Base-by-base conservation (phyloP, 108 stramenopile genomes). In the Stephanodiscus minutulus region DNA sequence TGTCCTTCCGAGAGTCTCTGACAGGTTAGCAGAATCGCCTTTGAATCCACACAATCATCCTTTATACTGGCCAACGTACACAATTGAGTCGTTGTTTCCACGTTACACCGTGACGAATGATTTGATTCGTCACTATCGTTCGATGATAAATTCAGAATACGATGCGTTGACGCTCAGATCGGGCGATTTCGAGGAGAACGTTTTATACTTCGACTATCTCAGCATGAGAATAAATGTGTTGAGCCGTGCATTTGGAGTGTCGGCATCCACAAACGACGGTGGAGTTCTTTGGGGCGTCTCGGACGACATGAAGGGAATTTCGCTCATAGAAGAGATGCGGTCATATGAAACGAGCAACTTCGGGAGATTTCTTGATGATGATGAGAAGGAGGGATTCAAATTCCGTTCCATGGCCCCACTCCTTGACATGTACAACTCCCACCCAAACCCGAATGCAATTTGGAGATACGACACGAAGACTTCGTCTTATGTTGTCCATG, bases 391-490 rank as follows among this genome's bases (percentile, higher is more conserved):
- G 52, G 65, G 85, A 20, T 64, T 74, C n/a, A 72, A 79, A 54
- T 73, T 88, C 52, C 44, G 86, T 59, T 75, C 86, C 48, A 89
- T 94, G 88, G 77, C 85, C 55, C 93, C 91, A 3, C 84, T 94
- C 15, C 75, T 91, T 17, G 93, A 94, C 52, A 75, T 90, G 74
- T 89, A 87, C 79, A 85, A 94, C 82, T 87, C 86, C 25, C 93
- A 94, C 66, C 85, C 90, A 10, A 73, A 86, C 22, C 82, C 89
- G 20, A 91, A 90, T 72, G 87, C 84, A 0, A 65, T 58, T 11
- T 87, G 86, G 76, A 71, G 69, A 33, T 90, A 87, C 71, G 63
- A 85, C 22, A 13, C 66, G 20, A 57, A 37, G 68, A 70, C 77
- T 22, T 44, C 76, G 53, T 79, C 85, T 6, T 94, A 87, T 82